Evolutionary conservation across 2,329 filamentous ascomycete species (phyloP).

Genomic region (Didymella segeticola): DNA sequence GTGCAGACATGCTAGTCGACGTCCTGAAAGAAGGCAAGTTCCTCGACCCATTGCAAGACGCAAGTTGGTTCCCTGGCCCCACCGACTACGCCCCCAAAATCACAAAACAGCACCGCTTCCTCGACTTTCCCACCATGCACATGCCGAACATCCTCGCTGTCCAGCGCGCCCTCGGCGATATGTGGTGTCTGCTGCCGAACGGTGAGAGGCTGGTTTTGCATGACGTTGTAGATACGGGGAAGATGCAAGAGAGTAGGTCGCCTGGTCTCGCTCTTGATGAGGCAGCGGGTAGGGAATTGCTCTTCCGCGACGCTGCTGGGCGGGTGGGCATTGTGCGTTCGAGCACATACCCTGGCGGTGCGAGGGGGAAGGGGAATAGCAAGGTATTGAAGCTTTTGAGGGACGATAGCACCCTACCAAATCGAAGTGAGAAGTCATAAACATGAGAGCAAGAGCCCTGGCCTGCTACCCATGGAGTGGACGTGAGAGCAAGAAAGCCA

Average conservation of each 20-base stretch:
- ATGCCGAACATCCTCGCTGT: slow-evolving; percentile 63
- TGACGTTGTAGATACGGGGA: slow-evolving; percentile 4
- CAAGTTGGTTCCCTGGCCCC: slow-evolving; percentile 36
- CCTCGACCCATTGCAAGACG: slow-evolving; percentile 63
- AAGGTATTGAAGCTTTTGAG: slow-evolving; percentile 7
- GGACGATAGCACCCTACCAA: too few species aligned
- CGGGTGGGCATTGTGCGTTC: not conserved
- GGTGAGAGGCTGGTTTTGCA: slow-evolving; percentile 40
- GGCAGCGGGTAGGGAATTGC: not conserved
- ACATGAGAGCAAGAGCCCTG: too few species aligned
- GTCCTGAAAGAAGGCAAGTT: slow-evolving; percentile 70
- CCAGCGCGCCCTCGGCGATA: slow-evolving; percentile 66
- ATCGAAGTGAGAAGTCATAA: too few species aligned
- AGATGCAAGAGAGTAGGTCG: not conserved
- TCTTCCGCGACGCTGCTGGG: slow-evolving; percentile 17
- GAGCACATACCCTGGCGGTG: slow-evolving; percentile 24
- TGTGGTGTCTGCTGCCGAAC: slow-evolving; percentile 64
- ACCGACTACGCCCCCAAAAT: slow-evolving; percentile 74
- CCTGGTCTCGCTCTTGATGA: slow-evolving; percentile 14
- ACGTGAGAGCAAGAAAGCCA: too few species aligned
- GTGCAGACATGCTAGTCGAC: slow-evolving; percentile 73
- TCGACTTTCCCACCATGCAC: slow-evolving; percentile 66
- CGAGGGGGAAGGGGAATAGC: slow-evolving; percentile 16
- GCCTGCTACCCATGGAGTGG: too few species aligned
- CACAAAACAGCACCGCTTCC: slow-evolving; percentile 65